Evolutionary conservation across 352 stramenopile species (phyloP).

Genomic region (Phytopythium chamaehyphon): DNA sequence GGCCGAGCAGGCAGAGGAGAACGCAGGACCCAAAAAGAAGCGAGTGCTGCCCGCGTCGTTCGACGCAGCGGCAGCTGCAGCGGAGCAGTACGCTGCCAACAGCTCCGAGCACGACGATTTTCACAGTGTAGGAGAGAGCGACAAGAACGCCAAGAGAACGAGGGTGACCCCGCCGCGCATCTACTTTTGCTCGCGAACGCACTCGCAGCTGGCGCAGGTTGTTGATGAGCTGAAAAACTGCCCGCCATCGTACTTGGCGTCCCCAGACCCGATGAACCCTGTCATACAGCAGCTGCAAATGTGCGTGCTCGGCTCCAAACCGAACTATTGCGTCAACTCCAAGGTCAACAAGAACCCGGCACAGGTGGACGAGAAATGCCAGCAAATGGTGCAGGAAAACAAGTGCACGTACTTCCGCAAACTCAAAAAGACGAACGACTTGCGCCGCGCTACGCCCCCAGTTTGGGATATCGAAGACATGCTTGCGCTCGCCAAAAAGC

Average conservation of each 20-base stretch:
- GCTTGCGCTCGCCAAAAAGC: slow-evolving; percentile 60
- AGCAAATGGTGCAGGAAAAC: slow-evolving; percentile 43
- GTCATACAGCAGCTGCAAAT: slow-evolving; percentile 54
- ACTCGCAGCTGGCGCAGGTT: slow-evolving; percentile 82
- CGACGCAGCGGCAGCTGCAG: not conserved
- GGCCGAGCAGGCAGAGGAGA: not conserved
- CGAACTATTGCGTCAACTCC: slow-evolving; percentile 76
- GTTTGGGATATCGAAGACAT: slow-evolving; percentile 88
- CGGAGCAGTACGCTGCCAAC: slow-evolving; percentile 6
- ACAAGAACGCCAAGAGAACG: not conserved
- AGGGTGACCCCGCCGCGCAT: slow-evolving; percentile 56
- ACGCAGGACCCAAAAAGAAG: slow-evolving; percentile 17
- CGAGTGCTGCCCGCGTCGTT: slow-evolving; percentile 15
- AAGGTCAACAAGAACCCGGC: slow-evolving; percentile 57
- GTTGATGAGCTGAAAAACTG: slow-evolving; percentile 79
- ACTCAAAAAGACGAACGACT: slow-evolving; percentile 42
- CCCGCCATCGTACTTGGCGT: slow-evolving; percentile 51
- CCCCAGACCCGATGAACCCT: slow-evolving; percentile 29
- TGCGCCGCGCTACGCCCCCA: slow-evolving; percentile 40
- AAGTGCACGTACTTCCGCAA: slow-evolving; percentile 58
- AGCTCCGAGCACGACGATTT: slow-evolving; percentile 3
- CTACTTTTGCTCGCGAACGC: slow-evolving; percentile 87
- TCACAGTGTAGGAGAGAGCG: not conserved
- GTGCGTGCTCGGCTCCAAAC: slow-evolving; percentile 76
- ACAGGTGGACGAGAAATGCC: slow-evolving; percentile 78